Conservation (phyloP, 2,329 filamentous ascomycete species). For the Elsinoe batatas region DNA sequence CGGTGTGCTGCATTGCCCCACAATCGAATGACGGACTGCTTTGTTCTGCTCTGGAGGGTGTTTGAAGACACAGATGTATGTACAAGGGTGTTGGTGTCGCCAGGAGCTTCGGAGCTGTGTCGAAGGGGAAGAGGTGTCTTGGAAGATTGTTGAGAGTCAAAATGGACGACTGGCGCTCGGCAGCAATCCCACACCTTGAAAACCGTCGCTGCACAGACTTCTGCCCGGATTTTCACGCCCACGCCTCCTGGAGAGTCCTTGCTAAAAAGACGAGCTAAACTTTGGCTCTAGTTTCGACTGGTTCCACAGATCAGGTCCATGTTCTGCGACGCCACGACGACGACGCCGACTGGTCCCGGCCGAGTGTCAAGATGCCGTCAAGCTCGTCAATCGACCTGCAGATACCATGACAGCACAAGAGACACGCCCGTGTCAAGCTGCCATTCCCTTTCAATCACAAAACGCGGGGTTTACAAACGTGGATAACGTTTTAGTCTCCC, state of each 20-base stretch:
- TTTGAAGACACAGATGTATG: background rate
- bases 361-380: background rate
- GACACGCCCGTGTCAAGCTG: background rate
- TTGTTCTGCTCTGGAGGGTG: background rate
- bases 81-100: background rate
- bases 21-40: background rate
- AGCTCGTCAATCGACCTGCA: background rate
- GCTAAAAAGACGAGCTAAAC: background rate
- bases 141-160: constrained; percentile 5
- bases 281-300: background rate
- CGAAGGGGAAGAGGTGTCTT: background rate
- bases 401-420: background rate
- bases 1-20: constrained; percentile 10
- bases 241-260: background rate
- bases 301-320: constrained; percentile 1
- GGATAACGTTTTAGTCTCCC: background rate
- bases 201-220: constrained; percentile 2
- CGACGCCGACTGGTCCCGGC: background rate
- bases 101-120: background rate
- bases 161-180: background rate
- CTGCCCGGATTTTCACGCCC: background rate
- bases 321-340: background rate
- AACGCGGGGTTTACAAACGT: background rate
- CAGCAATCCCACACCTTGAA: background rate
- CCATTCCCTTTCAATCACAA: background rate